Evolutionary conservation across 2,329 filamentous ascomycete genomes (phyloP).

Genomic region (Alternaria infectoria): DNA sequence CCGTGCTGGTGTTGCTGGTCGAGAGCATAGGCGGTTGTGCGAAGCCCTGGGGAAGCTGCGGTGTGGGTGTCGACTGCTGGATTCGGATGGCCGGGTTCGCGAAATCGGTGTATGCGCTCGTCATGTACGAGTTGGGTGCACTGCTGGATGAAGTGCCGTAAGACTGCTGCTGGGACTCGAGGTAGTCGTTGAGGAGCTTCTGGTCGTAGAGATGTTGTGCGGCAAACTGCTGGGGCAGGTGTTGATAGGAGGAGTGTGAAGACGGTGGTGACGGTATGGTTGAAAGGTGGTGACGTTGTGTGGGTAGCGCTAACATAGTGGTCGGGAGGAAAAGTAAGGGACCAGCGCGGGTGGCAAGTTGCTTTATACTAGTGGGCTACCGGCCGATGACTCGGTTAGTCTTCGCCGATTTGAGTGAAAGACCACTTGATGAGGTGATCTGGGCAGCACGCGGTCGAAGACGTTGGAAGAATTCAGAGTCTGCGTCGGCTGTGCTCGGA

Average conservation of each 20-base stretch:
- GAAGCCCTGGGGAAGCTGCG: slow-evolving; percentile 39
- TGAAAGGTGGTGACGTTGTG: slow-evolving; percentile 46
- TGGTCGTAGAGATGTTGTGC: slow-evolving; percentile 39
- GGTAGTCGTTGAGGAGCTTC: slow-evolving; percentile 47
- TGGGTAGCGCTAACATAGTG: slow-evolving; percentile 48
- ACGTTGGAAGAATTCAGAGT: slow-evolving; percentile 31
- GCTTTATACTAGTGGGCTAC: slow-evolving; percentile 45
- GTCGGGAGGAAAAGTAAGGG: slow-evolving; percentile 38
- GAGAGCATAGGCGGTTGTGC: slow-evolving; percentile 42
- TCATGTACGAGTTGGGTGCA: slow-evolving; percentile 41
- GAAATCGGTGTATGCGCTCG: slow-evolving; percentile 40
- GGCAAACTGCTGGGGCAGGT: slow-evolving; percentile 31
- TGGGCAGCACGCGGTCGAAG: slow-evolving; percentile 34
- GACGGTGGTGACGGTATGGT: slow-evolving; percentile 40
- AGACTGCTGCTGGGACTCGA: slow-evolving; percentile 44
- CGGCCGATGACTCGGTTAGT: slow-evolving; percentile 39
- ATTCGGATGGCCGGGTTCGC: slow-evolving; percentile 48
- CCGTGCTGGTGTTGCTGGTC: slow-evolving; percentile 28
- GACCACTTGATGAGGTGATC: slow-evolving; percentile 44
- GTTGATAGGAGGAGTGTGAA: slow-evolving; percentile 38
- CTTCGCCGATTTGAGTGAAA: slow-evolving; percentile 29
- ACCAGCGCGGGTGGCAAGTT: slow-evolving; percentile 46
- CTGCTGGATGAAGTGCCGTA: slow-evolving; percentile 24
- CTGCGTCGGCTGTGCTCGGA: slow-evolving; percentile 34
- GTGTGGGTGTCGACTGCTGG: slow-evolving; percentile 50